Evolutionary conservation across 2,329 filamentous ascomycete species (phyloP).

Genomic region (Elsinoe perseae): DNA sequence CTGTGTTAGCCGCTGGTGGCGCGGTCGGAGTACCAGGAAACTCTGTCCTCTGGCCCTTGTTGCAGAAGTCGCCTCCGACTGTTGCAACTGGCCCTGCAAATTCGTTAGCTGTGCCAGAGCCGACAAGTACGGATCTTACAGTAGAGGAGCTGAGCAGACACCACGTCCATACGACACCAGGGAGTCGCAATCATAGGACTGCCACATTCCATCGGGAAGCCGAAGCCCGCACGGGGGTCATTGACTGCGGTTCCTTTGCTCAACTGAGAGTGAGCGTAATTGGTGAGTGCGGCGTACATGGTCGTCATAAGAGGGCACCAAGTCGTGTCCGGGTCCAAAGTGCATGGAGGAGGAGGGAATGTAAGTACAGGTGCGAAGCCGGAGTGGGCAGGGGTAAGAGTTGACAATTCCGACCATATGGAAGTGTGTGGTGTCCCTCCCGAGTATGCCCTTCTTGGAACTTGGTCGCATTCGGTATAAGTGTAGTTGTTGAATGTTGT

Average conservation of each 20-base stretch:
- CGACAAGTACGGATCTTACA: background rate
- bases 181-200: background rate
- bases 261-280: background rate
- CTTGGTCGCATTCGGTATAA: background rate
- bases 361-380: background rate
- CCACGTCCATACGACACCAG: background rate
- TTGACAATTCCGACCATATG: background rate
- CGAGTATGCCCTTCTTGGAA: background rate
- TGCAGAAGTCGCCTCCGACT: background rate
- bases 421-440: background rate
- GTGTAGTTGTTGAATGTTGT: background rate
- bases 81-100: background rate
- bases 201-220: background rate
- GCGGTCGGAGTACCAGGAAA: background rate
- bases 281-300: background rate
- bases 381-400: background rate
- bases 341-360: background rate
- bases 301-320: background rate
- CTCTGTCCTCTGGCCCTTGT: background rate
- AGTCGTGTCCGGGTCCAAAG: background rate
- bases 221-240: background rate
- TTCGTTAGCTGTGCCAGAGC: background rate
- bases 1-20: background rate
- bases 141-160: background rate
- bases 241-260: background rate